Base-by-base conservation (phyloP, 2,329 filamentous ascomycete genomes). In the Acrodontium crateriforme region DNA sequence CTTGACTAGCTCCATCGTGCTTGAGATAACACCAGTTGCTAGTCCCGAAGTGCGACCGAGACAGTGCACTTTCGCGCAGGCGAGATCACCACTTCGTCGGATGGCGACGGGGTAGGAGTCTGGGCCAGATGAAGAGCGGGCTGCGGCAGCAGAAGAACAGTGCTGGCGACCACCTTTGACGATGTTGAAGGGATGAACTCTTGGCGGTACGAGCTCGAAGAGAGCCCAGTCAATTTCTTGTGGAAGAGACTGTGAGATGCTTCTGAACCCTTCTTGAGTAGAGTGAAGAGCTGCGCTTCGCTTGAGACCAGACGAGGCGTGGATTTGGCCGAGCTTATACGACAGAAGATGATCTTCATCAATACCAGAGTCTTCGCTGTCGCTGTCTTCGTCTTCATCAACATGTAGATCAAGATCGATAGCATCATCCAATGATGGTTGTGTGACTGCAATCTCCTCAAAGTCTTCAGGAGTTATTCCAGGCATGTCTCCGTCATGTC, bases 221-320 rank as follows among this genome's bases (percentile, higher is more conserved):
- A 95, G 61, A 0, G 85, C 84, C 87, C 87, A 95, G 53, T 95
- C 87, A 24, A 95, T 84, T 53, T 95, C 87, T 50, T 94, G 87
- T 5, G 14, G 91, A 60, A 4, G 77, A 74, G 35, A 78, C 65
- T 34, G 39, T 16, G 28, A 76, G 68, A 28, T 63, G 67, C 49
- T 79, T 24, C 42, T 40, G 35, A 46, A 52, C 24, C 48, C 45
- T 18, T 37, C 41, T 40, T 50, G 40, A 17, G 44, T 44, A 9
- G 39, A 38, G 19, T 44, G 36, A n/a, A n/a, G n/a, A 11, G 30
- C 25, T 4, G 33, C 24, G 10, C 35, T 47, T 16, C 87, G 73
- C 4, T 83, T 74, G 33, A 95, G 78, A 5, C 87, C 87, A 13
- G 84, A 93, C 0, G 83, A 91, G 1, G 87, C 87, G 45, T 91